Evolutionary conservation across 495 filamentous ascomycete genomes (phyloP).

Genomic region (Penicillium longicatenatum): DNA sequence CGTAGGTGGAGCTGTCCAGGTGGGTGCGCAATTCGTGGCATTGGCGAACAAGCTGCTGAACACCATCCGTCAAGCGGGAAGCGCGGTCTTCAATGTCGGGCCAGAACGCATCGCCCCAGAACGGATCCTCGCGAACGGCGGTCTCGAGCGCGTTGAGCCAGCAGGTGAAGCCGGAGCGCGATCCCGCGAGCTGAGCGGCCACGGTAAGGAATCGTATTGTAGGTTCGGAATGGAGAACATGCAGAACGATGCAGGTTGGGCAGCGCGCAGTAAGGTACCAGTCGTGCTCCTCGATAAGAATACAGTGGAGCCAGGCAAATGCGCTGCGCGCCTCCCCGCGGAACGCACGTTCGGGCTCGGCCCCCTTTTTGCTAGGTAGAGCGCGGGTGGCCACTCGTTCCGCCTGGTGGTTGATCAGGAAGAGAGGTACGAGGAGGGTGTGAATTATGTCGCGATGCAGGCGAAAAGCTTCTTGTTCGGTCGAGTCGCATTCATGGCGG

Average conservation of each 20-base stretch:
- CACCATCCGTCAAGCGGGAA: slow-evolving; percentile 48
- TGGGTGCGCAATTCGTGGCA: slow-evolving; percentile 49
- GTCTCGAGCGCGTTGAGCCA: slow-evolving; percentile 55
- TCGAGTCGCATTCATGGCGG: slow-evolving; percentile 36
- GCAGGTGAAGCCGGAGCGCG: slow-evolving; percentile 53
- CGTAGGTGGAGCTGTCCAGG: slow-evolving; percentile 28
- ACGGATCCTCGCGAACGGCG: slow-evolving; percentile 55
- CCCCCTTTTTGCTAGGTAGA: slow-evolving; percentile 45
- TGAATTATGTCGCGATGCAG: slow-evolving; percentile 65
- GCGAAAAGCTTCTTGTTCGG: slow-evolving; percentile 51
- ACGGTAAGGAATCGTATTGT: slow-evolving; percentile 60
- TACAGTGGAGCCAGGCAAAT: slow-evolving; percentile 63
- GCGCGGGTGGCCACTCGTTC: slow-evolving; percentile 49
- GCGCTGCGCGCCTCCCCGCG: slow-evolving; percentile 58
- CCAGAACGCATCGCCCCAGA: slow-evolving; percentile 60
- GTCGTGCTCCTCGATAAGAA: slow-evolving; percentile 57
- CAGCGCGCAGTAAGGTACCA: slow-evolving; percentile 61
- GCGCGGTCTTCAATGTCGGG: slow-evolving; percentile 56
- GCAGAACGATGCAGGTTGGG: slow-evolving; percentile 56
- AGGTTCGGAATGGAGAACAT: slow-evolving; percentile 59
- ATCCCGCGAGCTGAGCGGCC: slow-evolving; percentile 53
- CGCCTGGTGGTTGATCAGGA: slow-evolving; percentile 57
- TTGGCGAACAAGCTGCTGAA: slow-evolving; percentile 57
- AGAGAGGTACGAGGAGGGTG: slow-evolving; percentile 58
- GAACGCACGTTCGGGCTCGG: slow-evolving; percentile 62